Conservation (phyloP, 106 monocot species). For the Dioscorea dumetorum region DNA sequence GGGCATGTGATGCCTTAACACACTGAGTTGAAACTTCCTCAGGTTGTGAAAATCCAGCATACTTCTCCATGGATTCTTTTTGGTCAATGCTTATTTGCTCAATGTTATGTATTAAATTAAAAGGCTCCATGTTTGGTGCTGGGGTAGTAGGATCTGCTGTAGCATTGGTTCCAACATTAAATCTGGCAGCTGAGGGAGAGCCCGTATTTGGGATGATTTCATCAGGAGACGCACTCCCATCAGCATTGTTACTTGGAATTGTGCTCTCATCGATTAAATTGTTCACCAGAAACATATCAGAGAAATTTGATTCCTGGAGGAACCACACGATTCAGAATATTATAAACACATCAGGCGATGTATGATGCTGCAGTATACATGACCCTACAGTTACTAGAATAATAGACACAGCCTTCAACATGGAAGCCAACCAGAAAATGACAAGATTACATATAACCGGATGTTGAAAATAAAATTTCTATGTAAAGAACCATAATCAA, state of each 20-base stretch:
- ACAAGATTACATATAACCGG: no score
- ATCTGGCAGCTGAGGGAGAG: slow-evolving; percentile 2
- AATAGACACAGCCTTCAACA: no score
- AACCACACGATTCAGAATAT: not conserved
- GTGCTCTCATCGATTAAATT: slow-evolving; percentile 8
- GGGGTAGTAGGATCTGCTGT: not conserved
- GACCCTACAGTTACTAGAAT: no score
- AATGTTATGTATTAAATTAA: slow-evolving; percentile 19
- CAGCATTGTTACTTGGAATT: not conserved
- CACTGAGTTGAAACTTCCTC: slow-evolving; percentile 35
- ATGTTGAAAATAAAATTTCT: no score
- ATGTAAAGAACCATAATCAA: no score
- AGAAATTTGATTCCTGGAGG: slow-evolving; percentile 67
- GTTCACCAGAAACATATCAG: slow-evolving; percentile 25
- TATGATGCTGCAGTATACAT: no score
- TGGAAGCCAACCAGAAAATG: no score
- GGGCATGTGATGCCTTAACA: slow-evolving; percentile 26
- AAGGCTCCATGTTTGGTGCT: slow-evolving; percentile 10
- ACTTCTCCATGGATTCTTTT: not conserved
- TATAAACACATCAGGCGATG: no score
- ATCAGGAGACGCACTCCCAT: slow-evolving; percentile 8
- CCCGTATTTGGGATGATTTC: slow-evolving; percentile 2
- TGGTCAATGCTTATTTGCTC: slow-evolving; percentile 40
- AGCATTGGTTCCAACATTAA: not conserved
- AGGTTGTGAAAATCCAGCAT: slow-evolving; percentile 47